Base-by-base conservation (phyloP, 2,329 filamentous ascomycete genomes). In the Dichotomopilus funicola region DNA sequence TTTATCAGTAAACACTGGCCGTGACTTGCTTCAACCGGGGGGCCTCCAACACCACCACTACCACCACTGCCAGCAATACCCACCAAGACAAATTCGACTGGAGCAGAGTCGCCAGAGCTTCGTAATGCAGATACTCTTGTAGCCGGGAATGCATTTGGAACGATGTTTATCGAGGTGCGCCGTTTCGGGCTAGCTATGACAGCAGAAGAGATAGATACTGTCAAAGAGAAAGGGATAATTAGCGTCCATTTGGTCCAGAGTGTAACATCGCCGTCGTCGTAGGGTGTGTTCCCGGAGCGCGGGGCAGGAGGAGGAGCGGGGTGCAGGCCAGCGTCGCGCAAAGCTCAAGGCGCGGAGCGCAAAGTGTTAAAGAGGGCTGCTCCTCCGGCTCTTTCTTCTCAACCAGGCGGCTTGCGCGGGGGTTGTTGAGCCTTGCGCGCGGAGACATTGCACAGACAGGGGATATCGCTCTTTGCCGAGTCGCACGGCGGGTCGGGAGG, bases 41-140 rank as follows among this genome's bases (percentile, higher is more conserved):
- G 61, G 61, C 49, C 6, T 42, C 19, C 19, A 27, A 27, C 19
- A 27, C 19, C 19, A 27, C 19, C 19, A 27, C 19, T 54, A 9
- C 27, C 7, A n/a, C 10, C 44, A 58, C 52, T 55, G 45, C 57
- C 51, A 50, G 55, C 51, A 53, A 48, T 75, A 61, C 77, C 46
- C 38, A 95, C 91, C 84, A 96, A 92, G 44, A 99, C 82, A 73
- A 90, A 99, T 74, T 97, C 92, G 62, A 96, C 78, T 6, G 89
- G 85, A 54, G 78, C 77, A 59, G 83, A 82, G 68, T 99, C 92
- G 64, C 86, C 85, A 31, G 77, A 61, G 42, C 91, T 83, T 66
- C 88, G 85, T 67, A 81, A 86, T 48, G 85, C 89, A 63, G 77
- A 79, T 68, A 94, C 83, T 76, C 86, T 84, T 55, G 85, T 87